Conservation (phyloP, 2,329 filamentous ascomycete species). For the Aspergillus pseudonomiae region DNA sequence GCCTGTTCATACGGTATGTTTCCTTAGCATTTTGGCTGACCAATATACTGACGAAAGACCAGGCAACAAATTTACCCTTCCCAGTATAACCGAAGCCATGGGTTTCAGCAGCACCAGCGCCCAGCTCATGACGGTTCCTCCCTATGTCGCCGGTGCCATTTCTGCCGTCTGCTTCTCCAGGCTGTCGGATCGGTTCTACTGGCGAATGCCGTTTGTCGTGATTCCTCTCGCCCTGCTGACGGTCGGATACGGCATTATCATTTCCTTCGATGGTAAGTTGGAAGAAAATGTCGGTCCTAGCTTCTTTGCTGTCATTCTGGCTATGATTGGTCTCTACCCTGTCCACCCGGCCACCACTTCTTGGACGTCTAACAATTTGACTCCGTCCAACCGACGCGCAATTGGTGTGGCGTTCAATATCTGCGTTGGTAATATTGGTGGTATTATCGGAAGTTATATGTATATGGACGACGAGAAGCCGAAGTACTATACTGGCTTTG, state of each 20-base stretch:
- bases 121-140: slow-evolving; percentile 34
- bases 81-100: slow-evolving; percentile 42
- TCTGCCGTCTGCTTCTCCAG: slow-evolving; percentile 26
- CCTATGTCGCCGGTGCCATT: slow-evolving; percentile 30
- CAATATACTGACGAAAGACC: slow-evolving; percentile 14
- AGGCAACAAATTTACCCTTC: slow-evolving; percentile 41
- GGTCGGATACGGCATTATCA: slow-evolving; percentile 24
- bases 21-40: slow-evolving; percentile 22
- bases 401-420: slow-evolving; percentile 27
- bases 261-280: slow-evolving; percentile 25
- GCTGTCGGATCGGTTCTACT: slow-evolving; percentile 28
- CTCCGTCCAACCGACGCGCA: slow-evolving; percentile 25
- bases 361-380: slow-evolving; percentile 32
- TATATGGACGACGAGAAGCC: slow-evolving; percentile 26
- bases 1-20: slow-evolving; percentile 26
- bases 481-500: slow-evolving; percentile 27
- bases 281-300: slow-evolving; percentile 22
- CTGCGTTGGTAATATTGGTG: slow-evolving; percentile 27
- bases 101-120: slow-evolving; percentile 39
- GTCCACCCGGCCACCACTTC: slow-evolving; percentile 28
- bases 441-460: slow-evolving; percentile 30
- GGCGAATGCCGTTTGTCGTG: slow-evolving; percentile 29
- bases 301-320: slow-evolving; percentile 29
- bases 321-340: slow-evolving; percentile 29
- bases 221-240: slow-evolving; percentile 19